These are phyloP conservation scores for Phaeosphaeriaceae sp. DNA, from an alignment of 2,329 filamentous ascomycete genomes.

Conservation along the genomic window DNA sequence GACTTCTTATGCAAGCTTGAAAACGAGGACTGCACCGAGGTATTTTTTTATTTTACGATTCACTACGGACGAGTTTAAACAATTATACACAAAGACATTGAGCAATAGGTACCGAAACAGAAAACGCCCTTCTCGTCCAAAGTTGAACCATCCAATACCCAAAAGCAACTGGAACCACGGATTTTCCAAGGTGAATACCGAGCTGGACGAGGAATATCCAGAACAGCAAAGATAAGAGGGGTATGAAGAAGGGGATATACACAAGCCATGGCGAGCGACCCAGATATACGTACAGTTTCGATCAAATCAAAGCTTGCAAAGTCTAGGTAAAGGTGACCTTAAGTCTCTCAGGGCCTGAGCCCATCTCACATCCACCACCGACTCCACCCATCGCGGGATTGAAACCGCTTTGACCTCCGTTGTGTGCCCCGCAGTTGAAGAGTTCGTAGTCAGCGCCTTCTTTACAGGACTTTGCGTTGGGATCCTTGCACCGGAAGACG, in stretches of 20 bases:
- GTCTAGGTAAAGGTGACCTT: conserved; percentile 32
- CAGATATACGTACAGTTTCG: conserved; percentile 19
- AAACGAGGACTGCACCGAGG: neutral
- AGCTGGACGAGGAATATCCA: conserved; percentile 22
- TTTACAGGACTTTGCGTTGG: conserved; percentile 39
- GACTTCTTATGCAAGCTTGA: neutral
- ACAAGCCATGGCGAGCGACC: conserved; percentile 13
- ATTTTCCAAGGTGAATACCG: conserved; percentile 19
- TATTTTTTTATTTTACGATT: conserved; percentile 21
- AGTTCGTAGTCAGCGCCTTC: conserved; percentile 52
- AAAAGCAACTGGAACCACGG: conserved; percentile 22
- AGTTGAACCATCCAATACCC: conserved; percentile 23
- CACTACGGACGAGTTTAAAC: conserved; percentile 25
- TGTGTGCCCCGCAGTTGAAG: conserved; percentile 40
- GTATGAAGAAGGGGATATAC: conserved; percentile 26
- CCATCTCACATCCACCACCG: conserved; percentile 44
- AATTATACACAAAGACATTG: conserved; percentile 37
- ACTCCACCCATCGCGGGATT: conserved; percentile 33
- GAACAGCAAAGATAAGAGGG: conserved; percentile 20
- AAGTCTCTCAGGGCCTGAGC: conserved; percentile 31
- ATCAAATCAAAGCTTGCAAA: conserved; percentile 7
- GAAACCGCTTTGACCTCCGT: conserved; percentile 37
- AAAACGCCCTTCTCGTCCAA: conserved; percentile 19
- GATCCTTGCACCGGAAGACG: conserved; percentile 52
- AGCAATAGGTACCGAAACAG: conserved; percentile 19